phyloP scores from a whole-genome alignment of 1,284 basidiomycete genomes.

The Thelephora terrestris region DNA sequence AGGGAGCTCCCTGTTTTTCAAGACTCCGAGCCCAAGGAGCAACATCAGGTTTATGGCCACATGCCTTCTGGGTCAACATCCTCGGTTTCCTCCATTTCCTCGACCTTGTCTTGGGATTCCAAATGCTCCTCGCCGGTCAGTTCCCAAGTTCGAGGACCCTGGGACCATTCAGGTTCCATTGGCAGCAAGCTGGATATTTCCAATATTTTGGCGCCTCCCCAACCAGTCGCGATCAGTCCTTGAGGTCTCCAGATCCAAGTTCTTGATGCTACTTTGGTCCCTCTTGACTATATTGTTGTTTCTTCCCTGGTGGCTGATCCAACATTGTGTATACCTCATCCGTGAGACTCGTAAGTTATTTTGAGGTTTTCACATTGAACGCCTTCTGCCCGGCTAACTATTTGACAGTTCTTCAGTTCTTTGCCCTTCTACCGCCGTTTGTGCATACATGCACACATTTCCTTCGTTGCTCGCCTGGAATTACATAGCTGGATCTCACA shows the following conservation, averaged over 20 bases:
- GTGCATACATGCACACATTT: conserved; percentile 3
- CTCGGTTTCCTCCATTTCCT: conserved; percentile 1
- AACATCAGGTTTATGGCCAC: conserved; percentile 3
- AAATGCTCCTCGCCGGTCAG: conserved; percentile 8
- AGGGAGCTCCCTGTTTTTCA: conserved; percentile 10
- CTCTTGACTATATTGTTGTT: background rate
- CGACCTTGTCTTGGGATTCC: conserved; percentile 8
- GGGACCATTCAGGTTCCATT: conserved; percentile 21
- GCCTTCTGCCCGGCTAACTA: too few species aligned
- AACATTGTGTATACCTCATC: background rate
- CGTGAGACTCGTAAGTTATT: background rate
- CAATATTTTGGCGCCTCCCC: conserved; percentile 17
- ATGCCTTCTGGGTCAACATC: conserved; percentile 3
- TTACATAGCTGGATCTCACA: too few species aligned
- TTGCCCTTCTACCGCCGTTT: background rate
- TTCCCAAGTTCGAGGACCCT: conserved; percentile 16
- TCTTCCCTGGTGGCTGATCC: background rate
- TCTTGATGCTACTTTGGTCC: too few species aligned
- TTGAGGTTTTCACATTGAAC: background rate
- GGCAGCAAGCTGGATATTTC: conserved; percentile 18
- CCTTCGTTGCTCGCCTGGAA: background rate
- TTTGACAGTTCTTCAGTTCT: too few species aligned
- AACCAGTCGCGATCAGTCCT: conserved; percentile 13
- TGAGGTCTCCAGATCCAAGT: background rate
- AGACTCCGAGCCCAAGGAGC: background rate